Evolutionary conservation across 352 stramenopile genomes (phyloP), one percentile per base, ranked within the genome.

Genomic region (Phytophthora hibernalis): DNA sequence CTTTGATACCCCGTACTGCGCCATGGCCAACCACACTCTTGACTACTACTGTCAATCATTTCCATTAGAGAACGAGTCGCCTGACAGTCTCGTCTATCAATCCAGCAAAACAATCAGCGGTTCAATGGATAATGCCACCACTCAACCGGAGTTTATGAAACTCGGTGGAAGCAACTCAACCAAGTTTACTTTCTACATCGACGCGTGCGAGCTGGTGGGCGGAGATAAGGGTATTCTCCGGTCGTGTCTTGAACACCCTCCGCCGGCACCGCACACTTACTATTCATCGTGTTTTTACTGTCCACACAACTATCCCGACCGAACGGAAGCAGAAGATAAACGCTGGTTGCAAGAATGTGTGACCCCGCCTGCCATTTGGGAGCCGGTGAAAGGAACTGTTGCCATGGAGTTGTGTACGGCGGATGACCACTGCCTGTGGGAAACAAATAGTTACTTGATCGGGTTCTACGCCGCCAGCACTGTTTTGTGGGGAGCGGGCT

Each of bases 151-250:
- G 12, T 71, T 60, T 18, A 11, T n/a, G 11, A 52, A 20, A 13
- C 42, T 64, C 26, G 56, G 15, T n/a, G 55, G 47, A 12, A 74
- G 59, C 24, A 68, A 61, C 15, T 61, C 61, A 4, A 72, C 49
- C 10, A 72, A 54, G 26, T 57, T 86, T 24, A 73, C 64, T 37
- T 83, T 89, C 18, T 81, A 73, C 45, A 77, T 90, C 35, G 76
- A 90, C 59, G 76, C 82, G 2, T 90, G 82, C 30, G 82, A 90
- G 53, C 67, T 80, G 5, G 54, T 85, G 16, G 82, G 71, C 6
- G 82, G 79, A 0, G 26, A 47, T 1, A 52, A 76, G 0, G 62
- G 58, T 2, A 79, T 88, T 44, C 47, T 90, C 16, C 76, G 76
- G 5, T 87, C 79, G 13, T 90, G 82, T 48, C 66, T 89, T 2